Evolutionary conservation across 805 yeast species (phyloP).

Genomic region (Candida nemodendra): DNA sequence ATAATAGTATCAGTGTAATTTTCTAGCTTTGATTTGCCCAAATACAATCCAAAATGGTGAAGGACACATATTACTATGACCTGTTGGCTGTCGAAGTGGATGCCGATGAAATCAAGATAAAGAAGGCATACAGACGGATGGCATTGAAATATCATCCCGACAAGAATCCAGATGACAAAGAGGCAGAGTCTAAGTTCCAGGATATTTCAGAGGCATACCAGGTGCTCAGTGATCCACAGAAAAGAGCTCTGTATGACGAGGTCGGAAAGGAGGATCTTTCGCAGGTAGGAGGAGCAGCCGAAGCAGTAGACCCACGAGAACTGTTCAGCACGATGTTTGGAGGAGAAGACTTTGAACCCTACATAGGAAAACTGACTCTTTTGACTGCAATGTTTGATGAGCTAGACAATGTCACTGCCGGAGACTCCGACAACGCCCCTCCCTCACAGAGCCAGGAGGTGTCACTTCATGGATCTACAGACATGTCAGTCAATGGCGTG

Average conservation of each 20-base stretch:
- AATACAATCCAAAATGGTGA: constrained; percentile 73
- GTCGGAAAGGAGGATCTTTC: constrained; percentile 62
- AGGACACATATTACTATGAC: constrained; percentile 73
- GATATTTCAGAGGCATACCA: constrained; percentile 71
- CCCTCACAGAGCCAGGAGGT: constrained; percentile 15
- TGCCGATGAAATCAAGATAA: constrained; percentile 66
- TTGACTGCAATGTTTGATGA: constrained; percentile 63
- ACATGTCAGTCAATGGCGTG: background rate
- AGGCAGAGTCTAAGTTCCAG: constrained; percentile 71
- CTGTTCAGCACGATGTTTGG: constrained; percentile 76
- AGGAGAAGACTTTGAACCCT: constrained; percentile 81
- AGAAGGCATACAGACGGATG: constrained; percentile 75
- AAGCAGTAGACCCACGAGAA: constrained; percentile 72
- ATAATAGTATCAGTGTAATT: background rate
- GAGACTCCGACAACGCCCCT: constrained; percentile 29
- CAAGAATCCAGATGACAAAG: constrained; percentile 73
- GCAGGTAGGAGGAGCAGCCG: constrained; percentile 50
- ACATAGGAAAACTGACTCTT: constrained; percentile 86
- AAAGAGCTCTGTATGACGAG: constrained; percentile 69
- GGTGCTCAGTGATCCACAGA: constrained; percentile 62
- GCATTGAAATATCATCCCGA: constrained; percentile 80
- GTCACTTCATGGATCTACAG: constrained; percentile 10
- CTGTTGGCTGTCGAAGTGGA: constrained; percentile 53
- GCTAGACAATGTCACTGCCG: constrained; percentile 28
- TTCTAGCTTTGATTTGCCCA: too few relatives aligned